Base-by-base conservation (phyloP, 306 rosid genomes). In the Acmispon strigosus region DNA sequence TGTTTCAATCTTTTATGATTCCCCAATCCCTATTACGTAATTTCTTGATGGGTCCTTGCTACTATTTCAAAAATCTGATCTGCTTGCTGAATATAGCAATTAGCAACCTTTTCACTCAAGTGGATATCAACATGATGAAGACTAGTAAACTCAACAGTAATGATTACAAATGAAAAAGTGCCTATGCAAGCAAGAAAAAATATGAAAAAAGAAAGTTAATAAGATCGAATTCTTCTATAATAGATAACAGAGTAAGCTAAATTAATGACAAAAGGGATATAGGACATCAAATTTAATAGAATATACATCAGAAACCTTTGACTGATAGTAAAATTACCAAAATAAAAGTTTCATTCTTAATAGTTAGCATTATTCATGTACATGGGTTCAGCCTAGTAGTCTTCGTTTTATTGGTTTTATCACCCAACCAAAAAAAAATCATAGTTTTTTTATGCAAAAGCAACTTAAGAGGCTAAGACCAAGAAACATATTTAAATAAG, bases 51-150 rank as follows among this genome's bases (percentile, higher is more conserved):
- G 53, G 45, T 60, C 60, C 19, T 66, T 37, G 22, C 16, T 14
- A 79, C 29, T 43, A 53, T 62, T 68, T 60, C 22, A 29, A 66
- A 62, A 19, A 18, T 18, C 13, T 29, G 20, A 65, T 65, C 43
- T 19, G 73, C 56, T 72, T 65, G 59, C 37, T 43, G 39, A 18
- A 63, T 60, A 63, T 34, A 64, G 68, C 44, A 65, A 64, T 54
- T 34, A 47, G 71, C 53, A 66, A 53, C 56, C 27, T 62, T 34
- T 62, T 39, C 47, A 64, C 51, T 48, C 9, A 22, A 36, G 56
- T 55, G 12, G 54, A 63, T 65, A 77, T 19, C 49, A 45, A 18
- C 58, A 11, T 39, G 45, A 20, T n/a, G 42, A 64, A 62, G 29
- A 53, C 47, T 4, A 18, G 12, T 44, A 20, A 41, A 39, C n/a